Base-by-base conservation (phyloP, 768 basidiomycete species). In the Tricholoma saponaceum region DNA sequence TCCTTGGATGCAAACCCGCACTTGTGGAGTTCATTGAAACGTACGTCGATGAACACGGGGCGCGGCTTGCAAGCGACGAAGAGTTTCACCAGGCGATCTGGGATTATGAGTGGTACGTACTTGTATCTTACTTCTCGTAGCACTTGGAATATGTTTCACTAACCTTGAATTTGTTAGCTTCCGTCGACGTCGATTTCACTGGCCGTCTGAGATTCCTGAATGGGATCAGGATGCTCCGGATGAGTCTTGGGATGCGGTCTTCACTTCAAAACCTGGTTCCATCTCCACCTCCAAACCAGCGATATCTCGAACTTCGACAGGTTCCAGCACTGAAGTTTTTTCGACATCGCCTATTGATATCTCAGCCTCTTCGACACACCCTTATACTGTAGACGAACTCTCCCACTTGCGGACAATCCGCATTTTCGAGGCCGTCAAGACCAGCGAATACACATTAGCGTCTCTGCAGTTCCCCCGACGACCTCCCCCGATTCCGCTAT, bases 151-250 rank as follows among this genome's bases (percentile, higher is more conserved):
- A 54, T 30, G 63, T 51, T 30, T 60, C 54, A 62, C 13, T 55
- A 60, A 12, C 26, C 52, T 57, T 62, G n/a, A 60, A 6, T 32
- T 30, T 53, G 58, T 8, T 64, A 90, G 88, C 58, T 89, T 88
- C 72, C 82, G 83, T 39, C 81, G 86, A 52, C 74, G 74, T 56
- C 82, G 88, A 41, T 82, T 89, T 67, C 82, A 87, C 63, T 89
- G 86, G 87, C 85, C 86, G 5, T 71, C 76, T 39, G 79, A 81
- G 44, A 66, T 69, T 28, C 66, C 73, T 51, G 75, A 76, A 59
- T 62, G 63, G 54, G 66, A 67, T 49, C 28, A 67, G 28, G 72
- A 72, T 6, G 28, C 35, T 25, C 32, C 62, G 23, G 58, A 63
- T 26, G 30, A 54, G 32, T 26, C 60, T 43, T 43, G 63, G 44